A percentile compares a stretch with the other conserved stretches of the same genome.
phyloP scores from a whole-genome alignment of 768 basidiomycete genomes.

The Brasilioporus rufonigricans region DNA sequence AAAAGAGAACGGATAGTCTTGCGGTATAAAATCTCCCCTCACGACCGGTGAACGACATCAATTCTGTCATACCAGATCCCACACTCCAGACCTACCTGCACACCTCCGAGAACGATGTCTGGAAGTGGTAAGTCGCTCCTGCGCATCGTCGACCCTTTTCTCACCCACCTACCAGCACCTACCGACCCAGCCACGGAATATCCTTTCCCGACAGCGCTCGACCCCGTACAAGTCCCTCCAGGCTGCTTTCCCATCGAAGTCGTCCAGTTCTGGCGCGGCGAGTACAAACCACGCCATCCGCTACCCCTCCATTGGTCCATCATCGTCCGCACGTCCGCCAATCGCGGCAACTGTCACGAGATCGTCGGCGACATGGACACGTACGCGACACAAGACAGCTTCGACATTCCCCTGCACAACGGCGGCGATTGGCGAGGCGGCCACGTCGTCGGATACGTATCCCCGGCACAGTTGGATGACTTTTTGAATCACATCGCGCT shows the following conservation, averaged over 20 bases:
- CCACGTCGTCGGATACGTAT: constrained; percentile 24
- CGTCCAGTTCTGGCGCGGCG: constrained; percentile 31
- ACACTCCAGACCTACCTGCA: background rate
- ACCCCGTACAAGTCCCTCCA: constrained; percentile 17
- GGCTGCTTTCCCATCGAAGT: constrained; percentile 23
- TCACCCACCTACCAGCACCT: background rate
- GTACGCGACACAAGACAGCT: constrained; percentile 12
- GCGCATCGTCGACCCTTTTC: background rate
- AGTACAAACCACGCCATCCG: constrained; percentile 8
- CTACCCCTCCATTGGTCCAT: constrained; percentile 31
- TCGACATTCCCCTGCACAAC: constrained; percentile 14
- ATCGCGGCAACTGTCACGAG: constrained; percentile 27
- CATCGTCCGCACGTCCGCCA: constrained; percentile 20
- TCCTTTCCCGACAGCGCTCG: constrained; percentile 9
- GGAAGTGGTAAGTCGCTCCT: background rate
- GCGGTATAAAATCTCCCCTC: background rate
- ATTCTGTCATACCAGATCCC: no score
- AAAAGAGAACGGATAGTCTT: background rate
- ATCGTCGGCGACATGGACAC: constrained; percentile 27
- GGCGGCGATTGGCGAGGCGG: constrained; percentile 24
- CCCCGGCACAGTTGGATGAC: constrained; percentile 11
- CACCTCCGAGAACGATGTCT: constrained; percentile 1
- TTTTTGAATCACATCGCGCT: constrained; percentile 19
- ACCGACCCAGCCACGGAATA: background rate
- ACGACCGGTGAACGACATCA: background rate